A percentile compares a stretch with the other conserved stretches of the same genome.
These are phyloP conservation scores for Leccinum incarnatum DNA, from an alignment of 768 basidiomycete genomes.

Conservation along the genomic window DNA sequence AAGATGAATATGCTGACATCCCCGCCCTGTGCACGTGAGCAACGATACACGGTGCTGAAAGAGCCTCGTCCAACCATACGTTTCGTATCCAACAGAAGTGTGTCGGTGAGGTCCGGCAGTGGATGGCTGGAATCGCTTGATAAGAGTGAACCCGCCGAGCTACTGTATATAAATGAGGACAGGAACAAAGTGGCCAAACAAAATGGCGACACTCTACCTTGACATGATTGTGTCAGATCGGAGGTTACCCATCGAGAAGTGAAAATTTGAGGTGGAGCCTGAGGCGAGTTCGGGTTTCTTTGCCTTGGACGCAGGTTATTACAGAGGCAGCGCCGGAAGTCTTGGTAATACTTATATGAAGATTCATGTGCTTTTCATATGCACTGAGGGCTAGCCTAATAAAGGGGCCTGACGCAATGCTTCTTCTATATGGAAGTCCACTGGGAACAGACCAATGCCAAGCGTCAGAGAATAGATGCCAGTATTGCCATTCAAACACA, in stretches of 20 bases:
- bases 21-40: neutral
- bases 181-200: neutral
- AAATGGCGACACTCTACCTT: neutral
- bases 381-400: neutral
- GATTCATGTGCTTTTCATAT: neutral
- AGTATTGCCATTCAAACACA: too few relatives aligned
- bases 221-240: neutral
- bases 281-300: neutral
- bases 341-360: too few relatives aligned
- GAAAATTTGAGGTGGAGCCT: neutral
- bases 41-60: neutral
- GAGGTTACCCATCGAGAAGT: neutral
- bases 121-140: neutral
- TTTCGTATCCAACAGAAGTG: neutral
- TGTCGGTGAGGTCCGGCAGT: conserved; percentile 2
- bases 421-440: neutral
- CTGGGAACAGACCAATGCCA: neutral
- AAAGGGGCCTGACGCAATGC: neutral
- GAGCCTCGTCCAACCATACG: neutral
- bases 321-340: neutral
- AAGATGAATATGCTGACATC: neutral
- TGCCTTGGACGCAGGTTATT: neutral
- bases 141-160: neutral
- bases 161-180: neutral
- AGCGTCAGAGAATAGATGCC: neutral